A percentile compares a stretch with the other conserved stretches of the same genome.
Conservation (phyloP, 2,329 filamentous ascomycete species). For the Didymella pinodella region DNA sequence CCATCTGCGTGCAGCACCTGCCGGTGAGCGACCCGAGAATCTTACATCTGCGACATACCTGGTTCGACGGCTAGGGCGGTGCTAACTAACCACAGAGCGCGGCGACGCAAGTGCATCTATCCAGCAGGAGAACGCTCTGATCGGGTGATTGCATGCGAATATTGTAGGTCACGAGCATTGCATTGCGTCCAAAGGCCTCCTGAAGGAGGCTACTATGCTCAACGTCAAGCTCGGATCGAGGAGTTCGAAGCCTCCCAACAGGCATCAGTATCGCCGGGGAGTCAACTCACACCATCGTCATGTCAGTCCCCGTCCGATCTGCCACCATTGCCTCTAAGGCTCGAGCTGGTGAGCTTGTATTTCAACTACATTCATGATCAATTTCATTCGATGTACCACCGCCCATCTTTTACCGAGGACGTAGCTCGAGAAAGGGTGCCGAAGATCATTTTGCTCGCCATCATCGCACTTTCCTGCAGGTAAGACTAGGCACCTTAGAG, state of each 20-base stretch:
- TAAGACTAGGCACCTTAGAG: conserved; percentile 2
- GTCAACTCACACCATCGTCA: conserved; percentile 9
- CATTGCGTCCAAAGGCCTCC: conserved; percentile 33
- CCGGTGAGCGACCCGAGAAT: conserved; percentile 30
- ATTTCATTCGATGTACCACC: conserved; percentile 37
- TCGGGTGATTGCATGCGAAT: conserved; percentile 27
- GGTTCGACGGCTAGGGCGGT: conserved; percentile 1
- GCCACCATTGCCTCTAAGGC: conserved; percentile 27
- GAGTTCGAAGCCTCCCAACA: conserved; percentile 20
- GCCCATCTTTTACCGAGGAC: conserved; percentile 30
- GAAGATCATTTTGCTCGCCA: conserved; percentile 29
- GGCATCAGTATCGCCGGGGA: conserved; percentile 4
- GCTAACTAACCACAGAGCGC: conserved; percentile 28
- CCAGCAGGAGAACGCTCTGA: conserved; percentile 21
- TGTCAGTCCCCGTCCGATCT: conserved; percentile 20
- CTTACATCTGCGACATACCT: conserved; percentile 6
- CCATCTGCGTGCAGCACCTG: conserved; percentile 34
- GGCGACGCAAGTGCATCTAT: conserved; percentile 37
- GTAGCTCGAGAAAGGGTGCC: conserved; percentile 28
- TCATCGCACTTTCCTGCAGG: conserved; percentile 33
- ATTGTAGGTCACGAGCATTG: conserved; percentile 31
- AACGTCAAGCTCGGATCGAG: conserved; percentile 29
- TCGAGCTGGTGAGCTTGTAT: conserved; percentile 30
- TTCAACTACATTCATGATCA: conserved; percentile 40
- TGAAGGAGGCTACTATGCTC: conserved; percentile 38